Evolutionary conservation across 2,329 filamentous ascomycete species (phyloP).

Genomic region (Cercospora nicotianae): DNA sequence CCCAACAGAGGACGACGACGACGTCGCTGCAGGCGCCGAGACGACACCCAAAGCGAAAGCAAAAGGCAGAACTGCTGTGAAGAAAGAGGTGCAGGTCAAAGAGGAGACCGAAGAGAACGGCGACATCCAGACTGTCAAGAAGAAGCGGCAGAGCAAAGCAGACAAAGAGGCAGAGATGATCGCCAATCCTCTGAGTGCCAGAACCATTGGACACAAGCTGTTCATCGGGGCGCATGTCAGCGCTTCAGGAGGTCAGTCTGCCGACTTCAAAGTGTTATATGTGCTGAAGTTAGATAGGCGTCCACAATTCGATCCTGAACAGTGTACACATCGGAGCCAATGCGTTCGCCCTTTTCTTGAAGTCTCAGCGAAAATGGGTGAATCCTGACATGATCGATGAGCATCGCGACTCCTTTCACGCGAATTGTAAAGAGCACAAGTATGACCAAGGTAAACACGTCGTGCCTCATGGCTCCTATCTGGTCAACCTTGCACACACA

Average conservation of each 20-base stretch:
- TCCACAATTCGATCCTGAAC: conserved; percentile 76
- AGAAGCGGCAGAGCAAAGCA: conserved; percentile 53
- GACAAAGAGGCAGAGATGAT: conserved; percentile 59
- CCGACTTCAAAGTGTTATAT: not conserved
- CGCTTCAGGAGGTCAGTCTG: conserved; percentile 64
- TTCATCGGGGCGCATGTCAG: conserved; percentile 92
- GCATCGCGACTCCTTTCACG: conserved; percentile 67
- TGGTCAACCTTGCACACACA: conserved; percentile 89
- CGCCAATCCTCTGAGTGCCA: conserved; percentile 64
- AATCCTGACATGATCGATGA: conserved; percentile 73
- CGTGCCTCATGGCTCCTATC: conserved; percentile 91
- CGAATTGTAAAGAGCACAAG: conserved; percentile 64
- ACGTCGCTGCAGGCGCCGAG: conserved; percentile 20
- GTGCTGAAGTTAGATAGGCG: conserved; percentile 45
- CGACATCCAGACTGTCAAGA: conserved; percentile 19
- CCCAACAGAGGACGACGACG: conserved; percentile 18
- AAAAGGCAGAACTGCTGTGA: conserved; percentile 23
- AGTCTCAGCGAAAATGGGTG: conserved; percentile 93
- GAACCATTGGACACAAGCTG: conserved; percentile 73
- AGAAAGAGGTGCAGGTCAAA: conserved; percentile 16
- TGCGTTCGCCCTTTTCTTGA: conserved; percentile 90
- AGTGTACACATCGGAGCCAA: conserved; percentile 63
- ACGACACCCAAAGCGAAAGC: conserved; percentile 11
- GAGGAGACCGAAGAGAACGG: conserved; percentile 16
- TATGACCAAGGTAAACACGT: conserved; percentile 73